A percentile compares a stretch with the other conserved stretches of the same genome.
These are phyloP conservation scores for Hondaea fermentalgiana DNA, from an alignment of 108 stramenopile genomes.

Conservation along the genomic window DNA sequence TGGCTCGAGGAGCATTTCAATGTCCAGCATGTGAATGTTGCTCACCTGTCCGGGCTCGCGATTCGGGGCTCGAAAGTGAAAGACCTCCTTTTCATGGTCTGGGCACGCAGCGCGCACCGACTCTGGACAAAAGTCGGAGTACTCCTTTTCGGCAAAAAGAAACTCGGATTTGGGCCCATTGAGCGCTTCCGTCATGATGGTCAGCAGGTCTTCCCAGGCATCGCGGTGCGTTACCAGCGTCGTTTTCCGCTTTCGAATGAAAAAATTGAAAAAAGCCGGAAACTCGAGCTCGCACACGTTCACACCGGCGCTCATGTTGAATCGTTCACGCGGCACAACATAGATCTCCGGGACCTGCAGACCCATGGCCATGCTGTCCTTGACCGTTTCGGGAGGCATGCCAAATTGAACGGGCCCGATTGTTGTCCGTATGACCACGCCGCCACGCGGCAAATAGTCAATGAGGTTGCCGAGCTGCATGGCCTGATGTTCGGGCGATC, in stretches of 20 bases:
- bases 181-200: not conserved
- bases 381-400: constrained; percentile 37
- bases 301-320: constrained; percentile 18
- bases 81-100: not conserved
- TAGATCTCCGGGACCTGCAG: constrained; percentile 26
- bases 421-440: constrained; percentile 21
- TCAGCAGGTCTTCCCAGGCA: constrained; percentile 3
- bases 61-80: constrained; percentile 52
- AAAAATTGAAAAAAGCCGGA: constrained; percentile 34
- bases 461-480: not conserved
- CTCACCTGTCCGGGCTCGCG: not conserved
- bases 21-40: constrained; percentile 23
- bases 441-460: constrained; percentile 29
- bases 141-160: not conserved
- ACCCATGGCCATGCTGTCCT: constrained; percentile 29
- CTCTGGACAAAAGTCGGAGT: not conserved
- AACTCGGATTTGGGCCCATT: not conserved
- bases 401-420: constrained; percentile 26
- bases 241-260: not conserved
- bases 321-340: constrained; percentile 26
- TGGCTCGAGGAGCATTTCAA: constrained; percentile 68
- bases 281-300: constrained; percentile 37
- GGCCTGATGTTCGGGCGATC: not conserved
- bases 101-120: not conserved
- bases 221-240: constrained; percentile 23